Base-by-base conservation (phyloP, 352 stramenopile genomes). In the Phytophthora gonapodyides region DNA sequence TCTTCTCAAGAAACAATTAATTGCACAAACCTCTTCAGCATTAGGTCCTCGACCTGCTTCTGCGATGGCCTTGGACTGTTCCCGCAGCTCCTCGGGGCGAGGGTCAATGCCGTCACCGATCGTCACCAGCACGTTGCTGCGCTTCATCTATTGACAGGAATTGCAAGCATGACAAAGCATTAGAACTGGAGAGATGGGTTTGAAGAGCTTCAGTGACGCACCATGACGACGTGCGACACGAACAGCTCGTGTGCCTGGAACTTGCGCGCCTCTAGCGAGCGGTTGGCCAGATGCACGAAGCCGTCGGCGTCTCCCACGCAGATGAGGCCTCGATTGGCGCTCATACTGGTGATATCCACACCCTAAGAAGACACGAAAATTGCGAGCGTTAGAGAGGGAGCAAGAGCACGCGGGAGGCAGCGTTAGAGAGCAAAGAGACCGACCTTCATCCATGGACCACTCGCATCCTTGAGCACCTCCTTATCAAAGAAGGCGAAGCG, bases 401-500 rank as follows among this genome's bases (percentile, higher is more conserved):
- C 21, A 57, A 31, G 3, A n/a, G 6, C 6, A 7, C 17, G 10
- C n/a, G 17, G 43, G 41, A 46, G 17, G 11, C 10, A 12, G 7
- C 10, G n/a, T 31, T 17, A 68, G 31, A 50, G 21, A 51, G 40
- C 61, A 10, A 3, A 27, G 5, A 54, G 12, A 35, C 64, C 45
- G 51, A 94, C 87, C 72, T 93, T 93, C 72, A 95, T 88, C 87
- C 87, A 95, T 16, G 86, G 75, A 0, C 83, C 87, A 73, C 76
- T 90, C 21, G 64, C 64, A 66, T 96, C 87, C 67, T 93, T 94
- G 36, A 96, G 77, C 24, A 92, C 78, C 56, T 96, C 87, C 63
- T 91, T 90, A 64, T 96, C 87, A 59, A 96, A 96, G 81, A 96
- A 96, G 46, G 84, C 84, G 66, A 96, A 96, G 70, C 87, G 83